These are phyloP conservation scores for Prunus mongolica DNA, from an alignment of 306 rosid species.

Conservation along the genomic window DNA sequence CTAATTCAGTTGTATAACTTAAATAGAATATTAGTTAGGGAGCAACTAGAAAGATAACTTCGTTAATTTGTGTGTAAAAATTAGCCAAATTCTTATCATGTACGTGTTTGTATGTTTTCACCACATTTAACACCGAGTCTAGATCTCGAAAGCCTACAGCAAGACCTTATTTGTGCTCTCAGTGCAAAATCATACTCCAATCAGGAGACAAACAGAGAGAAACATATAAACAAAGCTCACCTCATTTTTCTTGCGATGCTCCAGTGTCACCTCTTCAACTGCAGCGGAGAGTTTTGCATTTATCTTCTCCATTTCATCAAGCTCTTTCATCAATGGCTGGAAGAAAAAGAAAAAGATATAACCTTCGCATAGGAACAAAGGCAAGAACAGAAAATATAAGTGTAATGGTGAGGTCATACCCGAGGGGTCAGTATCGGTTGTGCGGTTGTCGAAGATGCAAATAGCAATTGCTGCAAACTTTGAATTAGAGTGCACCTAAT, in stretches of 20 bases:
- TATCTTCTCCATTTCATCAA: conserved; percentile 95
- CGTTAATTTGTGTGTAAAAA: background rate
- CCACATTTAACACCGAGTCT: background rate
- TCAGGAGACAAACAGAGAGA: background rate
- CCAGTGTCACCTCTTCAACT: conserved; percentile 92
- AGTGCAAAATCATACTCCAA: background rate
- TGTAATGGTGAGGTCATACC: conserved; percentile 38
- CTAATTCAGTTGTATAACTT: background rate
- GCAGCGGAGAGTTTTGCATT: conserved; percentile 84
- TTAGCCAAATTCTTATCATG: no score
- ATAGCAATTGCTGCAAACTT: conserved; percentile 87
- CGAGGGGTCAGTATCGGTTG: conserved; percentile 95
- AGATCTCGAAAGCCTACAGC: background rate
- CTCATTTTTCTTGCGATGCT: conserved; percentile 95
- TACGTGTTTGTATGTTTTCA: background rate
- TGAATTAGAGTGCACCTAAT: conserved; percentile 87
- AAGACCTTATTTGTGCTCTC: background rate
- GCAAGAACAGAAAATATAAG: conserved; percentile 7
- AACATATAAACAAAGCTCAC: conserved; percentile 25
- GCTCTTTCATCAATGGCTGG: conserved; percentile 96
- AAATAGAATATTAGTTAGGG: background rate
- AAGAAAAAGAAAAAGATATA: background rate
- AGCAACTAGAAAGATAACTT: background rate
- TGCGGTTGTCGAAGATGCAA: conserved; percentile 97
- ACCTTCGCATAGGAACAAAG: conserved; percentile 18